Evolutionary conservation across 768 basidiomycete species (phyloP).

Genomic region (Lanmaoa rubissima): DNA sequence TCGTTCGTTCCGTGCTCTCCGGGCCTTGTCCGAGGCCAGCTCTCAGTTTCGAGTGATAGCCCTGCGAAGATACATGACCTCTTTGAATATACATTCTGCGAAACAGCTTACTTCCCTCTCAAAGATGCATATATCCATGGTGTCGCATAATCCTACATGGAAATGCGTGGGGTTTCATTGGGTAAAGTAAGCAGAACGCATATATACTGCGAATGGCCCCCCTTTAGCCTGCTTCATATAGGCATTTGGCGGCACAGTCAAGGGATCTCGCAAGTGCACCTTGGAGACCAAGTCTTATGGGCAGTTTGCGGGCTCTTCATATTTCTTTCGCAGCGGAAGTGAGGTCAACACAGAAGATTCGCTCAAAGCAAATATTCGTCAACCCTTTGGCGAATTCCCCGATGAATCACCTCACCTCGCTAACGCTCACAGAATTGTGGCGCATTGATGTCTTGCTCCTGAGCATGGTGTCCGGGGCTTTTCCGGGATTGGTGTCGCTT

Average conservation of each 20-base stretch:
- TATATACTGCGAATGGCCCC: slow-evolving; percentile 12
- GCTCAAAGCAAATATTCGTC: slow-evolving; percentile 34
- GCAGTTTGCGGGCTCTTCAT: slow-evolving; percentile 37
- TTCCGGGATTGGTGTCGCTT: slow-evolving; percentile 47
- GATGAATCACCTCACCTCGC: slow-evolving; percentile 40
- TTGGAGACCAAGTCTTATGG: slow-evolving; percentile 32
- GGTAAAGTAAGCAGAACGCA: slow-evolving; percentile 43
- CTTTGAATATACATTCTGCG: slow-evolving; percentile 19
- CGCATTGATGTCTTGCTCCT: slow-evolving; percentile 54
- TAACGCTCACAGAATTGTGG: slow-evolving; percentile 55
- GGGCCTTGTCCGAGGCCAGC: slow-evolving; percentile 41
- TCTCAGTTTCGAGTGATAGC: slow-evolving; percentile 41
- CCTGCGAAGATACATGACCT: slow-evolving; percentile 36
- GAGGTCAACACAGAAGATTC: slow-evolving; percentile 43
- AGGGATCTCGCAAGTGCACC: slow-evolving; percentile 19
- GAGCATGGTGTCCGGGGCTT: slow-evolving; percentile 41
- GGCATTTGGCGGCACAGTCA: slow-evolving; percentile 20
- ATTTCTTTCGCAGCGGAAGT: slow-evolving; percentile 45
- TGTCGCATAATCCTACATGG: slow-evolving; percentile 15
- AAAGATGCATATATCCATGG: slow-evolving; percentile 31
- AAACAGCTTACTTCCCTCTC: slow-evolving; percentile 31
- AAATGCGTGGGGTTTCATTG: slow-evolving; percentile 38
- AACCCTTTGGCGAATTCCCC: slow-evolving; percentile 25
- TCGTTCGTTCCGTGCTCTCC: slow-evolving; percentile 35
- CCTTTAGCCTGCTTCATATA: slow-evolving; percentile 7